Conservation (phyloP, 139 green algal genomes). For the Picochlorum sp. region DNA sequence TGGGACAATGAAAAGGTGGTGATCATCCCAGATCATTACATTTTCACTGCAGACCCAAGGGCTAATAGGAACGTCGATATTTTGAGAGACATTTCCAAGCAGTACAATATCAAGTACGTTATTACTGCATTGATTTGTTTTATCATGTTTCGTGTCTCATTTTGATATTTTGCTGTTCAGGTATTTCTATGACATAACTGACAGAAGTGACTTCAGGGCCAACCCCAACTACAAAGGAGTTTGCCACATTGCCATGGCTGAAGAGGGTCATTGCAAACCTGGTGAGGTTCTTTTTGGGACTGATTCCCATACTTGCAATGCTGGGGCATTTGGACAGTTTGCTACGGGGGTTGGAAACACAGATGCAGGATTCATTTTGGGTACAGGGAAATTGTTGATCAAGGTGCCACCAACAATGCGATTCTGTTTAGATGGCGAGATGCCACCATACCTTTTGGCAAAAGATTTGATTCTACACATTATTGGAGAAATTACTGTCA, state of each 20-base stretch:
- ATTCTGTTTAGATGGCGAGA: constrained; percentile 88
- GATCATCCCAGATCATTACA: constrained; percentile 97
- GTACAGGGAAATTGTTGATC: constrained; percentile 93
- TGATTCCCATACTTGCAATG: constrained; percentile 96
- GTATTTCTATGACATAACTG: constrained; percentile 95
- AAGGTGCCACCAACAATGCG: constrained; percentile 91
- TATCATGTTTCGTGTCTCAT: background rate
- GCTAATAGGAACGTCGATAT: constrained; percentile 97
- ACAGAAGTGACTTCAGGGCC: constrained; percentile 81
- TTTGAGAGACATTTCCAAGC: constrained; percentile 38
- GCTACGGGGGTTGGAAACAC: constrained; percentile 93
- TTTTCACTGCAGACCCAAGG: constrained; percentile 86
- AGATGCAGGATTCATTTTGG: constrained; percentile 93
- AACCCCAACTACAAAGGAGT: constrained; percentile 98
- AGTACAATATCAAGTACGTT: constrained; percentile 80
- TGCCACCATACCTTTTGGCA: constrained; percentile 82
- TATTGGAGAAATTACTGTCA: constrained; percentile 89
- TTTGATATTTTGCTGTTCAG: background rate
- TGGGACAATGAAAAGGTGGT: constrained; percentile 87
- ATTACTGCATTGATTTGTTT: background rate
- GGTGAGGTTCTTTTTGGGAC: constrained; percentile 93
- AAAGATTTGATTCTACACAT: constrained; percentile 96
- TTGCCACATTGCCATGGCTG: constrained; percentile 87
- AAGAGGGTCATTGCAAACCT: constrained; percentile 61
- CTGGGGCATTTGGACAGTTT: constrained; percentile 93